These are phyloP conservation scores for Perkinsus chesapeaki DNA, from an alignment of 169 alveolate species.

Conservation along the genomic window DNA sequence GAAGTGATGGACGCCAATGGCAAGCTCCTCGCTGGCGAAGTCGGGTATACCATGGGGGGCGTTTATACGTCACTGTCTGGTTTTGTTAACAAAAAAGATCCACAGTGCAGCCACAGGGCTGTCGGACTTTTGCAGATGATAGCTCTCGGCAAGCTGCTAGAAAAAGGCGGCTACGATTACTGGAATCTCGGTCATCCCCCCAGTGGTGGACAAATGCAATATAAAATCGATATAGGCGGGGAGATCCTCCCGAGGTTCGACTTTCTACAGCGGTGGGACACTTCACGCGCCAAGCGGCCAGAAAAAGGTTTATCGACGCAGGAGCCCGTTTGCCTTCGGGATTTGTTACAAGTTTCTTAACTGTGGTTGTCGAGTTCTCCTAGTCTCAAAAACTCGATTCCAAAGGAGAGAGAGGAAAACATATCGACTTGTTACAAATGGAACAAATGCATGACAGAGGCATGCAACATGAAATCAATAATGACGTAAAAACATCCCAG, in stretches of 20 bases:
- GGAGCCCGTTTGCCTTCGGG: neutral
- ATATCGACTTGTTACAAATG: no score
- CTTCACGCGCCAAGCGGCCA: neutral
- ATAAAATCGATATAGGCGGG: neutral
- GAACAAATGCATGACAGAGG: neutral
- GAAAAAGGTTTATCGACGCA: neutral
- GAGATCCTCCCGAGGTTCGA: neutral
- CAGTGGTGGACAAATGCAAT: neutral
- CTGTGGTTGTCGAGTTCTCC: neutral
- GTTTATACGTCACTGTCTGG: neutral
- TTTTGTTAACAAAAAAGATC: neutral
- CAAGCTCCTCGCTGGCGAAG: neutral
- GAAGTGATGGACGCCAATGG: neutral
- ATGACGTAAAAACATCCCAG: neutral
- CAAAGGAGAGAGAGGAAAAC: no score
- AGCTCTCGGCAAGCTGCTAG: neutral
- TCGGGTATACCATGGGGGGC: neutral
- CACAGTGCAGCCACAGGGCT: neutral
- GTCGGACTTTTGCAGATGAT: neutral
- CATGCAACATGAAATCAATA: neutral
- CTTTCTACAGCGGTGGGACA: neutral
- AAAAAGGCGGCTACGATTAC: neutral
- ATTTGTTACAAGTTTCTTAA: neutral
- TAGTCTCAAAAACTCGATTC: no score
- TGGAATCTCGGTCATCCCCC: neutral